Conservation (phyloP, 371 early-diverging fungal genomes). For the Umbelopsis sp. region DNA sequence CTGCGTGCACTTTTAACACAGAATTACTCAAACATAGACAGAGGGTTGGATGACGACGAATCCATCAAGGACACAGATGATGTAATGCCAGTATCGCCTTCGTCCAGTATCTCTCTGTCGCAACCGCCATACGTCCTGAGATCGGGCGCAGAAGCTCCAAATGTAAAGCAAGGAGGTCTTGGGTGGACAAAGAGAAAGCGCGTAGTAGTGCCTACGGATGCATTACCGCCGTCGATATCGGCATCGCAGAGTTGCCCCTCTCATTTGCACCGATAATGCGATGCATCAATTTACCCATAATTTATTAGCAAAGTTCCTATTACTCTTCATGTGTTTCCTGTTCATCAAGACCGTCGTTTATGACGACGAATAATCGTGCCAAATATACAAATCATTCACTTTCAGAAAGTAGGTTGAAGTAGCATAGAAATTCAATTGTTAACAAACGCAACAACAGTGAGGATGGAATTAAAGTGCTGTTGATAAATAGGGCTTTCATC, state of each 20-base stretch:
- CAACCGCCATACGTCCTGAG: not conserved
- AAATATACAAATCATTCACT: too few relatives aligned
- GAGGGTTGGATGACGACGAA: not conserved
- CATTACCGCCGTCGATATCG: not conserved
- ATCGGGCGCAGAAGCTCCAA: not conserved
- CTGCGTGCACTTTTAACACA: not conserved
- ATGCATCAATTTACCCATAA: not conserved
- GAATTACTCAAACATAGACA: not conserved
- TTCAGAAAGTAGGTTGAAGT: too few relatives aligned
- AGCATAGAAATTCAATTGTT: too few relatives aligned
- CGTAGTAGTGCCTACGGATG: not conserved
- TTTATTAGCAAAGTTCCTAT: too few relatives aligned
- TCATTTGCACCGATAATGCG: not conserved
- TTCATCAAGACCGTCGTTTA: too few relatives aligned
- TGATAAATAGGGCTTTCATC: too few relatives aligned
- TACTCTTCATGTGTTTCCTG: too few relatives aligned
- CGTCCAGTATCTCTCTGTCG: not conserved
- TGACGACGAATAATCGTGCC: too few relatives aligned
- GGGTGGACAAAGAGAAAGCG: slow-evolving; percentile 5
- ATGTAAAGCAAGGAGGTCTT: not conserved
- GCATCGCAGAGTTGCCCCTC: slow-evolving; percentile 5
- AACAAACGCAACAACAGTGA: too few relatives aligned
- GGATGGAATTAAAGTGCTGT: too few relatives aligned
- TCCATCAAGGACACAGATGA: not conserved
- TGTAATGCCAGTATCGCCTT: not conserved